Evolutionary conservation across 768 basidiomycete genomes (phyloP), one percentile per base, ranked within the genome.

Genomic region (Mrakia blollopis): DNA sequence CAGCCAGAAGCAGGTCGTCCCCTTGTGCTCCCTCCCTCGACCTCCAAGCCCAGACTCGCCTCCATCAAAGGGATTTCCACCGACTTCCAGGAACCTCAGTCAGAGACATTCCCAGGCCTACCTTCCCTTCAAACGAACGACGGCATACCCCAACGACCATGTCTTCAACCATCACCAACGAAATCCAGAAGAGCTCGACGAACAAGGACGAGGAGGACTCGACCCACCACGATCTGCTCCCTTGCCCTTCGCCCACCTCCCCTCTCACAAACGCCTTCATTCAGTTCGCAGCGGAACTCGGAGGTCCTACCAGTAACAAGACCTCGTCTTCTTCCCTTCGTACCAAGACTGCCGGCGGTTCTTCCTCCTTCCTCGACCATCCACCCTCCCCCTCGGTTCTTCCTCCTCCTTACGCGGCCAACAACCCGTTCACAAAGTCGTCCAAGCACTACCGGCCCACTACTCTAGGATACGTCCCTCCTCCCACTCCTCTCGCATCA

Each of bases 361-460:
- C 4, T 23, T 23, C 65, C 8, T 11, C 35, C 4, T 68, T 68
- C 65, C 65, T 68, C 37, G 21, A 68, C 65, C 35, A 39, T 39
- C 37, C 65, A 44, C 65, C 37, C 65, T 68, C 65, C 10, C 65
- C 65, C 18, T 68, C 65, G 21, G 35, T 23, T 39, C 65, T 68
- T 21, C 65, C 65, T 68, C 35, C 65, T 44, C 65, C 65, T 35
- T 68, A 68, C 65, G 65, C 65, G 4, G 23, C 37, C 39, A 68
- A 41, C 65, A 68, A 68, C 65, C 37, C 65, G 2, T 68, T 68
- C 37, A 37, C 65, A 3, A 68, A 68, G 14, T 16, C 65, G 7
- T 44, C 21, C 39, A 68, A 68, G 39, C 65, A n/a, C 25, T 21
- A 4, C 4, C 39, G 65, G 9, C 65, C 35, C 25, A 68, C 65